phyloP scores from a whole-genome alignment of 352 stramenopile species.

The Globisporangium paroecandrum region DNA sequence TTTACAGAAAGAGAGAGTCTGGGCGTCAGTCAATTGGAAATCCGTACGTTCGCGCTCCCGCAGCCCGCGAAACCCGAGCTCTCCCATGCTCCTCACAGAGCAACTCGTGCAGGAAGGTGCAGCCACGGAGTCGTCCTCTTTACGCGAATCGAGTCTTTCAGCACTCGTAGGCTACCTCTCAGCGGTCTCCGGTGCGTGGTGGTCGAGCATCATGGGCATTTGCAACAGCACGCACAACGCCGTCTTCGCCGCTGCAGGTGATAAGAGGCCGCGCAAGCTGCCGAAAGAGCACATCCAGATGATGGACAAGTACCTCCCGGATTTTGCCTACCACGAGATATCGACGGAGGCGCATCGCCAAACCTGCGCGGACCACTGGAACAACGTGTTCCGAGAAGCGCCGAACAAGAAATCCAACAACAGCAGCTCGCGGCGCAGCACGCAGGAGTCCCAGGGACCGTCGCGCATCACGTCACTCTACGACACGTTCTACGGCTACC shows the following conservation, averaged over 20 bases:
- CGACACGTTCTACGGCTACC: constrained; percentile 45
- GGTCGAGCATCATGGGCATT: constrained; percentile 7
- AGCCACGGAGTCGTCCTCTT: background rate
- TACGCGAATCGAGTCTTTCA: background rate
- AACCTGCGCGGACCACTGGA: constrained; percentile 31
- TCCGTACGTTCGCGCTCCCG: background rate
- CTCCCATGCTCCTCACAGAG: background rate
- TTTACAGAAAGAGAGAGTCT: background rate
- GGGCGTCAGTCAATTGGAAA: background rate
- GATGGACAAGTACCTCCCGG: constrained; percentile 33
- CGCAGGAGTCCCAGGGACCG: constrained; percentile 13
- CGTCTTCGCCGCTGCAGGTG: constrained; percentile 7
- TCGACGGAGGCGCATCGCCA: constrained; percentile 27
- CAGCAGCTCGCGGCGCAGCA: constrained; percentile 21
- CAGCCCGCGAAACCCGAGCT: background rate
- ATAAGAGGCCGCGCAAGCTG: constrained; percentile 21
- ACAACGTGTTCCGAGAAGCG: constrained; percentile 35
- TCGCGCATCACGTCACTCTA: constrained; percentile 35
- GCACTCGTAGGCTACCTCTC: background rate
- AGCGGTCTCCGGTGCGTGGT: background rate
- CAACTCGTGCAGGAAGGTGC: background rate
- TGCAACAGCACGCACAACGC: constrained; percentile 23
- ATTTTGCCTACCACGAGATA: constrained; percentile 35
- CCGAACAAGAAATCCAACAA: constrained; percentile 8
- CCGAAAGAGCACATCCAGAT: constrained; percentile 28